Conservation (phyloP, 768 basidiomycete species). For the Boletus fagicola region DNA sequence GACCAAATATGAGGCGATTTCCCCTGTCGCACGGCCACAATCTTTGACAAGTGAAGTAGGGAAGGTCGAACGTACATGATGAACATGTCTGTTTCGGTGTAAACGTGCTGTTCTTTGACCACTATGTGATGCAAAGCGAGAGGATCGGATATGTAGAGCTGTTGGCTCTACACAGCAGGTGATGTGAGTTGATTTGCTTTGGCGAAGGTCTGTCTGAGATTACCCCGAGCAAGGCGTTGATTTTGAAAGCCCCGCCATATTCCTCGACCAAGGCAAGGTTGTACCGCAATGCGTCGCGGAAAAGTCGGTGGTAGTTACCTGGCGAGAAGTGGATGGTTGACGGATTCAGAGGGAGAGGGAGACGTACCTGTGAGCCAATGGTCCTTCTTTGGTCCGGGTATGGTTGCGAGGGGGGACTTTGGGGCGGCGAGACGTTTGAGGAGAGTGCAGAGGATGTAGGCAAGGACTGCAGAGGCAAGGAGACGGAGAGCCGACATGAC, state of each 20-base stretch:
- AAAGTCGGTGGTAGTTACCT: slow-evolving; percentile 36
- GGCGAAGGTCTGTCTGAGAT: background rate
- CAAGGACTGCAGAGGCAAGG: slow-evolving; percentile 4
- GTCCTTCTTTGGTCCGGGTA: slow-evolving; percentile 34
- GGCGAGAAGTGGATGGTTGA: background rate
- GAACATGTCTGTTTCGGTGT: slow-evolving; percentile 38
- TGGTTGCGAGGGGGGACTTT: slow-evolving; percentile 18
- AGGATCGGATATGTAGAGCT: slow-evolving; percentile 39
- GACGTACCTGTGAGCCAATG: slow-evolving; percentile 35
- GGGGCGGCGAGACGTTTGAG: slow-evolving; percentile 5
- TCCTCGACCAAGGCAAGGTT: slow-evolving; percentile 28
- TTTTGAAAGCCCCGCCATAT: slow-evolving; percentile 37
- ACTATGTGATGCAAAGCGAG: slow-evolving; percentile 38
- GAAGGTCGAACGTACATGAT: slow-evolving; percentile 23
- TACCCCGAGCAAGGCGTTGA: slow-evolving; percentile 38
- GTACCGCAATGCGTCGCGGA: slow-evolving; percentile 34
- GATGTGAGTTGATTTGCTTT: background rate
- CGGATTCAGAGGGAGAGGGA: too few relatives aligned
- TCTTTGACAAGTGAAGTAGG: background rate
- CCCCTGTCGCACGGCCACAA: slow-evolving; percentile 12
- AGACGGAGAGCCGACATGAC: slow-evolving; percentile 3
- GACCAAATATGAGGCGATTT: slow-evolving; percentile 37
- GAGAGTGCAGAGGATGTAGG: slow-evolving; percentile 20
- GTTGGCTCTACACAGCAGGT: slow-evolving; percentile 16
- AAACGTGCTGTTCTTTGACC: slow-evolving; percentile 37